Evolutionary conservation across 2,329 filamentous ascomycete species (phyloP), one percentile per base, ranked within the genome.

Genomic region (Nannizziopsis barbatae): DNA sequence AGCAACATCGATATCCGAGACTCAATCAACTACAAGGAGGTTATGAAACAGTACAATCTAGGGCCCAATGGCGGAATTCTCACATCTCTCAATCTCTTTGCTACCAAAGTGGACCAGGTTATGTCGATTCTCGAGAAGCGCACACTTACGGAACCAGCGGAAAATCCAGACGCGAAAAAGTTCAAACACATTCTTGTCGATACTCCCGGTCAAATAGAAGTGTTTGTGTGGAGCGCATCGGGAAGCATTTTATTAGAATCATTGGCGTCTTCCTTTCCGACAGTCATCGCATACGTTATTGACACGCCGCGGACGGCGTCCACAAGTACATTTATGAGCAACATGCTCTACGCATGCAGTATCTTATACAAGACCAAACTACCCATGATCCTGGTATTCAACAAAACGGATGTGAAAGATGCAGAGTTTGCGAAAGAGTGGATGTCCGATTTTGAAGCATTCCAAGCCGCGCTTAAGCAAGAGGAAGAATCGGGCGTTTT

Each of bases 371-470:
- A 96, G 73, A 96, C 90, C 1, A 95, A 94, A 65, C 75, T 98
- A 0, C 92, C 92, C 18, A 98, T 98, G 92, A 93, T 98, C 47
- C 72, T 98, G 6, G 92, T 98, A 9, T 96, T 98, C 75, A 98
- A 98, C 74, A 98, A 98, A 72, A 95, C 89, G 0, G 92, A 98
- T 60, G 87, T 94, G 37, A 87, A 94, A 65, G 84, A 93, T 60
- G 86, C 88, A 0, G 77, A 79, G 20, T 95, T 95, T 60, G 92
- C 89, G 1, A 92, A 90, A 69, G 88, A 96, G 63, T 98, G 93
- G 92, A 98, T 98, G 92, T 94, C 89, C 5, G 90, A 98, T 66
- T 98, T 95, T 60, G 92, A 98, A 56, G 81, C 85, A 0, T 98
- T 98, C 70, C 92, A 96, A 64, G 79, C 79, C 12, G 90, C 93